A percentile compares a stretch with the other conserved stretches of the same genome.
These are phyloP conservation scores for Nothomitra cinnamomea DNA, from an alignment of 2,329 filamentous ascomycete genomes.

Conservation along the genomic window DNA sequence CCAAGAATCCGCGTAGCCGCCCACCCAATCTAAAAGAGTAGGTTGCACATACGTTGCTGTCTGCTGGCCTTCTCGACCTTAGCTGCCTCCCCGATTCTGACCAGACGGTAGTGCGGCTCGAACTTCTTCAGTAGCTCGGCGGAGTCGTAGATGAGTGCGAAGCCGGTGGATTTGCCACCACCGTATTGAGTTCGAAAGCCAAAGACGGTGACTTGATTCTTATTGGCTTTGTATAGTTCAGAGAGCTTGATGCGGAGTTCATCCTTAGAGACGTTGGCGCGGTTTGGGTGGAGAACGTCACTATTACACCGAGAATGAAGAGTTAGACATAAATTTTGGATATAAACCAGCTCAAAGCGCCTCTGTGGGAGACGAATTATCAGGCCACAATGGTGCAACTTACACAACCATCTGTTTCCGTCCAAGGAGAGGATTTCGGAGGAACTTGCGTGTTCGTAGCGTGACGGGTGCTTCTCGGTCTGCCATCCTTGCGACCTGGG, in stretches of 20 bases:
- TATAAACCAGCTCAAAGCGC: background rate
- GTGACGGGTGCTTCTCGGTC: slow-evolving; percentile 61
- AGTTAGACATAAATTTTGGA: background rate
- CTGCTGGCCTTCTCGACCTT: slow-evolving; percentile 96
- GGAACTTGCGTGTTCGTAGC: slow-evolving; percentile 98
- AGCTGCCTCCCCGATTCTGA: slow-evolving; percentile 77
- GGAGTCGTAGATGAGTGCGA: slow-evolving; percentile 97
- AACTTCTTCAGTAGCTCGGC: slow-evolving; percentile 99
- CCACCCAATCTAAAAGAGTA: background rate
- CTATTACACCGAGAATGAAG: slow-evolving; percentile 29
- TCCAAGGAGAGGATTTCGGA: slow-evolving; percentile 96
- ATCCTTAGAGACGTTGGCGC: slow-evolving; percentile 97
- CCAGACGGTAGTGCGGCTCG: slow-evolving; percentile 93
- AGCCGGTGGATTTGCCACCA: slow-evolving; percentile 99
- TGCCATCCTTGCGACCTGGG: slow-evolving; percentile 57
- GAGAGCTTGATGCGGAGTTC: slow-evolving; percentile 92
- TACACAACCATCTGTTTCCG: slow-evolving; percentile 99
- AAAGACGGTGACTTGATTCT: slow-evolving; percentile 96
- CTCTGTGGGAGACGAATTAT: background rate
- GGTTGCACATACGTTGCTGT: slow-evolving; percentile 80
- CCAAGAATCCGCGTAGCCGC: background rate
- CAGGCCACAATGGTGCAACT: slow-evolving; percentile 27
- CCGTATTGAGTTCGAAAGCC: slow-evolving; percentile 97
- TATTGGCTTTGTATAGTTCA: slow-evolving; percentile 93
- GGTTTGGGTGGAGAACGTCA: slow-evolving; percentile 98